Evolutionary conservation across 805 yeast genomes (phyloP).

Genomic region (Ogataea siamensis): DNA sequence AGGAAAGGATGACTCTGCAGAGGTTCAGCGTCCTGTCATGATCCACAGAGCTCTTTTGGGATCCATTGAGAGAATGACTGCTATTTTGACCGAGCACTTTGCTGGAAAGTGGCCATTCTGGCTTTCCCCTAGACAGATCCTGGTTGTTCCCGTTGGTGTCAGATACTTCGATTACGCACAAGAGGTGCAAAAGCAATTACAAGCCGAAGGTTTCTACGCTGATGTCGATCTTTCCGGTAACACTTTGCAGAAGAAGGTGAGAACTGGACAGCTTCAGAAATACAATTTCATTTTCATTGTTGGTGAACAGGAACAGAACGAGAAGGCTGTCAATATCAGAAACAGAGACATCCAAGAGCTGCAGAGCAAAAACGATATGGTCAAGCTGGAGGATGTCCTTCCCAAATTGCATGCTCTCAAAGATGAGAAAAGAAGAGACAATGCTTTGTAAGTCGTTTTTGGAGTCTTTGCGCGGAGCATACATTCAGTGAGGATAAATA

Average conservation of each 20-base stretch:
- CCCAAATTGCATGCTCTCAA: slow-evolving; percentile 65
- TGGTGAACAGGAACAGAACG: slow-evolving; percentile 88
- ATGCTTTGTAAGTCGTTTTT: slow-evolving; percentile 37
- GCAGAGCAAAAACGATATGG: slow-evolving; percentile 89
- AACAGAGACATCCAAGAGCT: slow-evolving; percentile 91
- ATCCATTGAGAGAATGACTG: slow-evolving; percentile 98
- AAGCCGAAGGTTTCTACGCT: slow-evolving; percentile 78
- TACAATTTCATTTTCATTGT: slow-evolving; percentile 96
- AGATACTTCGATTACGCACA: slow-evolving; percentile 90
- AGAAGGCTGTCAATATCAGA: slow-evolving; percentile 86
- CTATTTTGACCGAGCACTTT: slow-evolving; percentile 94
- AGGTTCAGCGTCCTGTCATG: slow-evolving; percentile 90
- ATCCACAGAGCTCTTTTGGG: slow-evolving; percentile 99
- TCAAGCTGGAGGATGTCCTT: slow-evolving; percentile 69
- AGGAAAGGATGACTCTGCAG: slow-evolving; percentile 59
- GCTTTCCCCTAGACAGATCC: slow-evolving; percentile 98
- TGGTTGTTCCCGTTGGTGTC: slow-evolving; percentile 96
- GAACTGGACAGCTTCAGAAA: slow-evolving; percentile 91
- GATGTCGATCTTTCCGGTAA: slow-evolving; percentile 94
- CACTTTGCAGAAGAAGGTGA: slow-evolving; percentile 96
- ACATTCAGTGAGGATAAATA: slow-evolving; percentile 5
- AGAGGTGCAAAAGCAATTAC: slow-evolving; percentile 65
- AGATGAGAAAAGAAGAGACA: slow-evolving; percentile 73
- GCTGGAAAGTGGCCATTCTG: slow-evolving; percentile 99
- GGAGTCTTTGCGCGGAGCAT: slow-evolving; percentile 2